Evolutionary conservation across 2,329 filamentous ascomycete genomes (phyloP).

Genomic region (Xenoacremonium recifei): DNA sequence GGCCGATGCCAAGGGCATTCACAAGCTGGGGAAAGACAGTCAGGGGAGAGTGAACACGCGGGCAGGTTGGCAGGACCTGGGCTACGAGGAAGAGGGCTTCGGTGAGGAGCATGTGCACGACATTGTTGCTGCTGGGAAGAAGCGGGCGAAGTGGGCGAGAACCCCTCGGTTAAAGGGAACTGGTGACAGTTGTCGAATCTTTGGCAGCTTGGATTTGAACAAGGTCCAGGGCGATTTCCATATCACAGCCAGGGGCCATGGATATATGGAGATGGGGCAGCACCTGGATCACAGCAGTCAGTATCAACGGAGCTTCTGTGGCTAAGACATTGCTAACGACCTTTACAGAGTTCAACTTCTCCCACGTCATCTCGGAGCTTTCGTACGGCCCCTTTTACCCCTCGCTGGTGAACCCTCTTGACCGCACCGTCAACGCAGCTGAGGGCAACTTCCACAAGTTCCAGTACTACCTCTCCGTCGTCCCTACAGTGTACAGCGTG

Average conservation of each 20-base stretch:
- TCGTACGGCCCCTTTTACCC: slow-evolving; percentile 98
- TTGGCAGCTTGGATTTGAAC: slow-evolving; percentile 85
- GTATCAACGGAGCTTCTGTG: slow-evolving; percentile 28
- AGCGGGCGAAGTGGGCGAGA: slow-evolving; percentile 68
- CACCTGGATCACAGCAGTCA: slow-evolving; percentile 81
- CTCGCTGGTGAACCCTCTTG: slow-evolving; percentile 87
- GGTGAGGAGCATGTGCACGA: slow-evolving; percentile 87
- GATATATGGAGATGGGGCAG: slow-evolving; percentile 75
- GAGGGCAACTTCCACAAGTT: slow-evolving; percentile 84
- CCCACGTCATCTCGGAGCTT: slow-evolving; percentile 91
- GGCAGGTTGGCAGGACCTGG: slow-evolving; percentile 51
- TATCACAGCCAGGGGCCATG: slow-evolving; percentile 91
- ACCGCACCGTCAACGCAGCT: slow-evolving; percentile 82
- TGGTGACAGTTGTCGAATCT: slow-evolving; percentile 80
- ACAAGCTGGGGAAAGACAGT: slow-evolving; percentile 55
- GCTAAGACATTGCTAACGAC: neutral
- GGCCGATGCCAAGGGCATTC: slow-evolving; percentile 68
- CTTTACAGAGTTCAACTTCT: slow-evolving; percentile 88
- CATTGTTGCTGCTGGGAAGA: slow-evolving; percentile 70
- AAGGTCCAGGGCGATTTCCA: slow-evolving; percentile 98
- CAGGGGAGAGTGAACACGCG: slow-evolving; percentile 56
- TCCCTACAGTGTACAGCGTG: slow-evolving; percentile 88
- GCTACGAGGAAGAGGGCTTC: slow-evolving; percentile 62
- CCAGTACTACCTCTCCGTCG: slow-evolving; percentile 95
- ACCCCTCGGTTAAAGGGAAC: slow-evolving; percentile 64